Conservation (phyloP, 805 yeast species). For the Yarrowia sp. region DNA sequence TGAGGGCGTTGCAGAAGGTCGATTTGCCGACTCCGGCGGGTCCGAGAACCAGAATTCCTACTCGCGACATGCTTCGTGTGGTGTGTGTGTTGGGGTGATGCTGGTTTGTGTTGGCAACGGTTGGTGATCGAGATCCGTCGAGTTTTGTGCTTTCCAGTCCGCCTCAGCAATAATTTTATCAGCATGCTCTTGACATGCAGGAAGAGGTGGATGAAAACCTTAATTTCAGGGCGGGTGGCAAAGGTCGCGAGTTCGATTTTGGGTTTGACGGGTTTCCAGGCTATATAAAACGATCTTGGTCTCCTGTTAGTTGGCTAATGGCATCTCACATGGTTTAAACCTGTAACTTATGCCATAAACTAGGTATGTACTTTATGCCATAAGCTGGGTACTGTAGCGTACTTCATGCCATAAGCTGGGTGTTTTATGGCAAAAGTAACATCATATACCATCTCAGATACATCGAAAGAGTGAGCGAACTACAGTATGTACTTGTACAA, state of each 20-base stretch:
- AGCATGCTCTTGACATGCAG: neutral
- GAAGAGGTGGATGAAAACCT: neutral
- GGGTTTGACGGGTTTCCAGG: no score
- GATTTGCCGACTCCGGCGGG: constrained; percentile 98
- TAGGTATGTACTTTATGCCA: no score
- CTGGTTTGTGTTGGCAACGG: neutral
- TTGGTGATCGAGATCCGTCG: neutral
- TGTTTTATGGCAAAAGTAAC: no score
- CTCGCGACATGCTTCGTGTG: constrained; percentile 69
- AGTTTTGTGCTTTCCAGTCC: neutral
- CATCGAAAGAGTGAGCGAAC: no score
- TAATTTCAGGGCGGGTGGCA: neutral
- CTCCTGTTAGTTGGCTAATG: no score
- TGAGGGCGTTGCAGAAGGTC: constrained; percentile 85
- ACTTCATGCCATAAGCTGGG: no score
- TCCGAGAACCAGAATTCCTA: constrained; percentile 89
- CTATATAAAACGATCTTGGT: no score
- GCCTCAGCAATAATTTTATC: constrained; percentile 7
- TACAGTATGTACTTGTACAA: no score
- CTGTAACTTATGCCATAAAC: no score
- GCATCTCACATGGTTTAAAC: no score
- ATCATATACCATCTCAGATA: no score
- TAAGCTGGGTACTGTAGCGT: no score
- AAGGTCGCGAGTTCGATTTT: neutral
- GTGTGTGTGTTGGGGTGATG: neutral